Evolutionary conservation across 2,329 filamentous ascomycete genomes (phyloP).

Genomic region (Kalmusia sp.): DNA sequence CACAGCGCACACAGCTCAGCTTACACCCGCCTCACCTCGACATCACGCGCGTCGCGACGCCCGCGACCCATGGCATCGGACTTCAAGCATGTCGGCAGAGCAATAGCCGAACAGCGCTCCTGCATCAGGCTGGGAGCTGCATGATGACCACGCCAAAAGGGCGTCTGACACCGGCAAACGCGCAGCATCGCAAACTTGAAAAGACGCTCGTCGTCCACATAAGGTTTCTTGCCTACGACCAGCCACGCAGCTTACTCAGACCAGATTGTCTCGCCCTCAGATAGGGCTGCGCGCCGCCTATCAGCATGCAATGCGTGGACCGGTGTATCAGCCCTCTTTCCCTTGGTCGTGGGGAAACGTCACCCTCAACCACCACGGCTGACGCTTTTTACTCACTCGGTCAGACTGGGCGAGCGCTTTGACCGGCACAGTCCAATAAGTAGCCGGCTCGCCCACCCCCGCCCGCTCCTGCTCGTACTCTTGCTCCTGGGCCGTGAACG

Average conservation of each 20-base stretch:
- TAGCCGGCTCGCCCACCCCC: not conserved
- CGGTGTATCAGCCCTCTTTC: not conserved
- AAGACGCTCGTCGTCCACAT: not conserved
- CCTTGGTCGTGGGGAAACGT: not conserved
- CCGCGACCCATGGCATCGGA: not conserved
- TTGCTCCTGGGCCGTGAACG: not conserved
- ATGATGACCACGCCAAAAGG: not conserved
- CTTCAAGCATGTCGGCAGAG: not conserved
- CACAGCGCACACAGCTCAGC: not conserved
- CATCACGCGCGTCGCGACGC: not conserved
- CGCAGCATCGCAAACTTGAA: too few relatives aligned
- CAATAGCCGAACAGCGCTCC: not conserved
- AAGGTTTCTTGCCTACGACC: not conserved
- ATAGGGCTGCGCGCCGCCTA: not conserved
- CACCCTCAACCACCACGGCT: not conserved
- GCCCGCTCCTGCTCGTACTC: not conserved
- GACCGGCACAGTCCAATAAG: not conserved
- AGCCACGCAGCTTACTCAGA: not conserved
- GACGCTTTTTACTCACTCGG: not conserved
- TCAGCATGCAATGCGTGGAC: not conserved
- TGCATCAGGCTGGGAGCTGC: not conserved
- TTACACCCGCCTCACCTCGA: not conserved
- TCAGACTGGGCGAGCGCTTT: not conserved
- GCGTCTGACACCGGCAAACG: not conserved
- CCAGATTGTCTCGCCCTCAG: not conserved